Conservation (phyloP, 2,329 filamentous ascomycete genomes). For the Orbilia ellipsospora region DNA sequence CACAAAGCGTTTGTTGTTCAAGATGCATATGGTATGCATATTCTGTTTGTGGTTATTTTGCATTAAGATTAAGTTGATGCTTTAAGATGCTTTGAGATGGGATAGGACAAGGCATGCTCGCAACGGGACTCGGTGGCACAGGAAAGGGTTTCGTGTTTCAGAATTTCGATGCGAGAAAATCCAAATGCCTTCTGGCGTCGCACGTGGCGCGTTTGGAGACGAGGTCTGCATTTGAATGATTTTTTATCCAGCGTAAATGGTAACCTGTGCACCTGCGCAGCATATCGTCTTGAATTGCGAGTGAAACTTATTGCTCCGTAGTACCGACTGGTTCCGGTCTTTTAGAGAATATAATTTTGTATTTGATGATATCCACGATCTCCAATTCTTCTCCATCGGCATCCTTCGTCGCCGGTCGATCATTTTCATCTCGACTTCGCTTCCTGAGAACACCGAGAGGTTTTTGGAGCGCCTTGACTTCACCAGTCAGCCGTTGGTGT, state of each 20-base stretch:
- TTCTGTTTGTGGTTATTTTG: too few relatives aligned
- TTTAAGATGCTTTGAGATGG: too few relatives aligned
- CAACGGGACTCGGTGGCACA: too few relatives aligned
- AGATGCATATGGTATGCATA: too few relatives aligned
- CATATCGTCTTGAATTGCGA: neutral
- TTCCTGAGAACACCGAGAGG: constrained; percentile 81
- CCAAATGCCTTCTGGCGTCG: constrained; percentile 7
- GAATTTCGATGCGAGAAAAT: neutral
- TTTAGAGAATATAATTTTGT: constrained; percentile 86
- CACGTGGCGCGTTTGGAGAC: constrained; percentile 20
- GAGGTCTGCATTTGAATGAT: neutral
- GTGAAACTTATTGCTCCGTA: constrained; percentile 41
- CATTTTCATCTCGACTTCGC: constrained; percentile 59
- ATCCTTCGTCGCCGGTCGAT: neutral
- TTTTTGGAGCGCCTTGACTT: constrained; percentile 85
- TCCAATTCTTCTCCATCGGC: constrained; percentile 70
- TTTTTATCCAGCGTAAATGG: too few relatives aligned
- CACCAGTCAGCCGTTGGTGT: constrained; percentile 87
- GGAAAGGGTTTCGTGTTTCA: neutral
- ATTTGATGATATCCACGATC: constrained; percentile 85
- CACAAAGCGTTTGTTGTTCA: constrained; percentile 1
- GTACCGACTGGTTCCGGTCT: constrained; percentile 85
- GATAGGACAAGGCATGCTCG: too few relatives aligned
- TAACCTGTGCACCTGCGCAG: too few relatives aligned
- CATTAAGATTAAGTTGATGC: too few relatives aligned